Conservation (phyloP, 2,329 filamentous ascomycete genomes). For the Epichloe festucae region DNA sequence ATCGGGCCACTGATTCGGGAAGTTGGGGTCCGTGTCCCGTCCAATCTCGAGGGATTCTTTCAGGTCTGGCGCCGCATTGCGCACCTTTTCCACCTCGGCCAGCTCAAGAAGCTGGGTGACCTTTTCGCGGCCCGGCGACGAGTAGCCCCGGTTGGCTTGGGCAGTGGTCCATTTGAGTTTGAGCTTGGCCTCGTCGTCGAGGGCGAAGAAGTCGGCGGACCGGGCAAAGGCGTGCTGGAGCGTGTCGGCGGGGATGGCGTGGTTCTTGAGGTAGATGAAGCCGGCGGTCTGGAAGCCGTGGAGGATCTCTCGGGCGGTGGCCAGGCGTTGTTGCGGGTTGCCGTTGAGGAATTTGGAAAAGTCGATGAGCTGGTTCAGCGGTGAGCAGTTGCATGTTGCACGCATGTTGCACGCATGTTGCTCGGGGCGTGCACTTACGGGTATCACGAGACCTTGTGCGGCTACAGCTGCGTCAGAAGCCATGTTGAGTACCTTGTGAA, state of each 20-base stretch:
- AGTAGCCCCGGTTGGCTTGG: slow-evolving; percentile 62
- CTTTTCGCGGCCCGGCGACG: slow-evolving; percentile 58
- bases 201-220: slow-evolving; percentile 59
- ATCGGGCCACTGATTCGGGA: slow-evolving; percentile 66
- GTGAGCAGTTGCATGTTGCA: neutral
- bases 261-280: slow-evolving; percentile 79
- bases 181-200: slow-evolving; percentile 50
- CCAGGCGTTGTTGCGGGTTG: slow-evolving; percentile 42
- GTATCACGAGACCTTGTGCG: slow-evolving; percentile 40
- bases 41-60: slow-evolving; percentile 57
- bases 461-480: slow-evolving; percentile 31
- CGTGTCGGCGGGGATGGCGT: slow-evolving; percentile 50
- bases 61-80: slow-evolving; percentile 46
- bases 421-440: slow-evolving; percentile 25
- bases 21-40: slow-evolving; percentile 41
- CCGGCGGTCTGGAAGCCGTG: slow-evolving; percentile 73
- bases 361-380: slow-evolving; percentile 28
- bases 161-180: slow-evolving; percentile 58
- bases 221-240: slow-evolving; percentile 50
- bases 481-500: slow-evolving; percentile 10
- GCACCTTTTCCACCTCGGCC: slow-evolving; percentile 43
- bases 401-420: too few relatives aligned
- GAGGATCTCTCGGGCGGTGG: slow-evolving; percentile 60
- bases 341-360: slow-evolving; percentile 61
- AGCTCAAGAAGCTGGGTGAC: slow-evolving; percentile 43